These are phyloP conservation scores for Pyrus bretschneideri DNA, from an alignment of 306 rosid species.

Conservation along the genomic window DNA sequence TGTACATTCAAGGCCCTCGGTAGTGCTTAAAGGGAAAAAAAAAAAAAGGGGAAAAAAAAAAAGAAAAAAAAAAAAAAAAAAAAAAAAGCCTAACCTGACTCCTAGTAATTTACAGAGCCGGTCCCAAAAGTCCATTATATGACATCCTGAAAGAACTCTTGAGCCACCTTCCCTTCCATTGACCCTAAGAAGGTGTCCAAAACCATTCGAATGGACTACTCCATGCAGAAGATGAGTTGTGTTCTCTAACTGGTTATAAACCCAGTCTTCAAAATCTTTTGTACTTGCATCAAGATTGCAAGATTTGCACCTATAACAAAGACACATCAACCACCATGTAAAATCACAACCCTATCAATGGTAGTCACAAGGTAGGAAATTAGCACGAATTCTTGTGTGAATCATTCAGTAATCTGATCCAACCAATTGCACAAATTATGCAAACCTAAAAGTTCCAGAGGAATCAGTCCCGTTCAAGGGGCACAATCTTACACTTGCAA, in stretches of 20 bases:
- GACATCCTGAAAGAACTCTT: slow-evolving; percentile 67
- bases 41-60: background rate
- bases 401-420: background rate
- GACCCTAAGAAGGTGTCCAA: slow-evolving; percentile 92
- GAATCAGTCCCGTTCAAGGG: background rate
- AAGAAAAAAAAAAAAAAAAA: background rate
- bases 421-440: background rate
- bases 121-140: slow-evolving; percentile 95
- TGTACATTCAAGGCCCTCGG: too few species aligned
- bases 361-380: background rate
- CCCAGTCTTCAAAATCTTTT: slow-evolving; percentile 92
- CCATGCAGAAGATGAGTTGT: slow-evolving; percentile 88
- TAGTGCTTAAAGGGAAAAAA: too few species aligned
- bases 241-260: slow-evolving; percentile 79
- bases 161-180: slow-evolving; percentile 99
- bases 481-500: background rate
- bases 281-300: slow-evolving; percentile 85
- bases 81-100: slow-evolving; percentile 55
- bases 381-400: background rate
- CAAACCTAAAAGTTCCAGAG: background rate
- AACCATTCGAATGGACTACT: slow-evolving; percentile 91
- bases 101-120: slow-evolving; percentile 81
- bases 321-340: background rate
- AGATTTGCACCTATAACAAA: slow-evolving; percentile 77
- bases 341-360: background rate